Conservation (phyloP, 164 flowering plant genomes). For the Paratinospora sagittata region DNA sequence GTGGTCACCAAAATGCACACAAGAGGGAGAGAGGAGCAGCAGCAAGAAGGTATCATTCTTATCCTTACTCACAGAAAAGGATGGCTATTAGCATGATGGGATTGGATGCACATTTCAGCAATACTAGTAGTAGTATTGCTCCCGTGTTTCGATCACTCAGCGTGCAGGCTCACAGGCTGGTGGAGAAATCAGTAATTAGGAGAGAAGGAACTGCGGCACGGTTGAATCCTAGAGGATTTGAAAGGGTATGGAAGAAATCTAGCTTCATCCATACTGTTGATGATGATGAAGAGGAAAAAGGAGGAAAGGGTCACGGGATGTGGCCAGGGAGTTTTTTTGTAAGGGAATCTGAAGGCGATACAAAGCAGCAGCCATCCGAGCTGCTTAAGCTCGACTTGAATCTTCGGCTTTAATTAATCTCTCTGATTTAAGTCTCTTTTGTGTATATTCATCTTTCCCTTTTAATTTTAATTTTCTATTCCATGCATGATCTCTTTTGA, state of each 20-base stretch:
- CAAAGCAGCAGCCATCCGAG: slow-evolving; percentile 28
- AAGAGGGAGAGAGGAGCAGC: slow-evolving; percentile 78
- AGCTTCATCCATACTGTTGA: slow-evolving; percentile 29
- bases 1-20: slow-evolving; percentile 97
- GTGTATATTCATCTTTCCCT: not conserved
- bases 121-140: no score
- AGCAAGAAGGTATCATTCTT: slow-evolving; percentile 26
- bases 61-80: slow-evolving; percentile 39
- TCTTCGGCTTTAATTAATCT: slow-evolving; percentile 36
- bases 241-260: slow-evolving; percentile 17
- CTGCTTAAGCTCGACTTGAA: slow-evolving; percentile 44
- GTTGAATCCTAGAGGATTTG: slow-evolving; percentile 3
- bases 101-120: not conserved
- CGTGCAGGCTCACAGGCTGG: slow-evolving; percentile 43
- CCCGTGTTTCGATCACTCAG: slow-evolving; percentile 41
- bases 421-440: not conserved
- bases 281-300: slow-evolving; percentile 4
- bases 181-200: slow-evolving; percentile 23
- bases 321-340: slow-evolving; percentile 62
- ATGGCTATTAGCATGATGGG: slow-evolving; percentile 36
- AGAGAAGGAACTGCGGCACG: not conserved
- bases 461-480: no score
- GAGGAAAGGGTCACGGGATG: no score
- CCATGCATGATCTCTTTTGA: no score
- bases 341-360: slow-evolving; percentile 18